These are phyloP conservation scores for Klebsormidium nitens DNA, from an alignment of 139 green algal genomes.

Conservation along the genomic window DNA sequence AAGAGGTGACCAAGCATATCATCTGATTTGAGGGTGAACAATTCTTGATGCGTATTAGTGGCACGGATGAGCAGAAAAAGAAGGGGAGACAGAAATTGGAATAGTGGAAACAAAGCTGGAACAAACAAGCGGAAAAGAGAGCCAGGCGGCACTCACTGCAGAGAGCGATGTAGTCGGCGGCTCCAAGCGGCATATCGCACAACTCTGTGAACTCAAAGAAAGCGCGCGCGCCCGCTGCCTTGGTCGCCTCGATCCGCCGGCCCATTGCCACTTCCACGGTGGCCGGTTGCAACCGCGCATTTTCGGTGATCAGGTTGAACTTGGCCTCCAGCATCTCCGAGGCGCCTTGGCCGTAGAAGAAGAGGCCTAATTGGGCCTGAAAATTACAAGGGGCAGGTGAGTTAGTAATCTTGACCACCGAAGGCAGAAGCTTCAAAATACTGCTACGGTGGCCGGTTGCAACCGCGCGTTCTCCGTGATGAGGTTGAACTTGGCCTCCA, in stretches of 20 bases:
- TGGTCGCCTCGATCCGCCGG: slow-evolving; percentile 34
- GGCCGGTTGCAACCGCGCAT: not conserved
- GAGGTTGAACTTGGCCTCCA: slow-evolving; percentile 45
- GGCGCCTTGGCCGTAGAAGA: slow-evolving; percentile 55
- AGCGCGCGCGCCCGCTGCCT: slow-evolving; percentile 27
- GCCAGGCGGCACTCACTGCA: slow-evolving; percentile 48
- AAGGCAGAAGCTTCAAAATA: too few relatives aligned
- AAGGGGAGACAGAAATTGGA: too few relatives aligned
- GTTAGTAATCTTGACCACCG: not conserved
- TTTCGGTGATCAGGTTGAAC: slow-evolving; percentile 42
- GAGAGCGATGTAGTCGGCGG: slow-evolving; percentile 84
- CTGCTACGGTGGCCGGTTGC: slow-evolving; percentile 42
- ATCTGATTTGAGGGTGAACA: too few relatives aligned
- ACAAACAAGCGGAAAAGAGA: too few relatives aligned
- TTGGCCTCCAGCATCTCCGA: slow-evolving; percentile 28
- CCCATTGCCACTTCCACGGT: slow-evolving; percentile 75
- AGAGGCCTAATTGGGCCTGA: slow-evolving; percentile 65
- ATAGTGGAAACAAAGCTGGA: too few relatives aligned
- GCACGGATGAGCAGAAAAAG: too few relatives aligned
- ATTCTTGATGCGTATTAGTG: too few relatives aligned
- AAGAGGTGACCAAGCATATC: too few relatives aligned
- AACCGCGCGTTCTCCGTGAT: slow-evolving; percentile 1
- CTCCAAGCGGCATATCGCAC: slow-evolving; percentile 64
- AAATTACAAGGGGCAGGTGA: slow-evolving; percentile 30
- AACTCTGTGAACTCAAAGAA: slow-evolving; percentile 77